phyloP scores from a whole-genome alignment of 176 grass and related monocot genomes.

The Phyllostachys edulis region DNA sequence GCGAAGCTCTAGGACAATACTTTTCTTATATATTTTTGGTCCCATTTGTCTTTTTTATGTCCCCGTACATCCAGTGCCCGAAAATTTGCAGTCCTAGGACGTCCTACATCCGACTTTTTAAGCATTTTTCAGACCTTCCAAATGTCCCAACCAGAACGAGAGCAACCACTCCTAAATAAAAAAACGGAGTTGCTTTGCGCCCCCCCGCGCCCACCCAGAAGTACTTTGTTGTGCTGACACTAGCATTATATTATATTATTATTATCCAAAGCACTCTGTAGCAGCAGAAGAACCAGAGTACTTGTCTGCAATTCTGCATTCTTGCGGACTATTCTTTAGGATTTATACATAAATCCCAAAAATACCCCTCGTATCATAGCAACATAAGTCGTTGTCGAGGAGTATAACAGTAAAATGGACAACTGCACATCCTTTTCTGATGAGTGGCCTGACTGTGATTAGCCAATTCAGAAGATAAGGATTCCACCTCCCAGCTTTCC shows the following conservation, averaged over 20 bases:
- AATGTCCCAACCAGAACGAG: background rate
- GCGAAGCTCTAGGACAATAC: no score
- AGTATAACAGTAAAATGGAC: constrained; percentile 21
- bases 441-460: constrained; percentile 12
- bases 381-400: background rate
- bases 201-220: no score
- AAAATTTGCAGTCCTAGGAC: background rate
- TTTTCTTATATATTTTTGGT: no score
- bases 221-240: constrained; percentile 13
- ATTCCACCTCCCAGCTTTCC: background rate
- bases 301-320: background rate
- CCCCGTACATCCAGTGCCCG: background rate
- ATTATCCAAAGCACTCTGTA: background rate
- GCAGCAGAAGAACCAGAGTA: background rate
- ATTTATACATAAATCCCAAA: background rate
- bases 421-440: background rate
- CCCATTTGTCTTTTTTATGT: no score
- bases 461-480: constrained; percentile 33
- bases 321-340: background rate
- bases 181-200: background rate
- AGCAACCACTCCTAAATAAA: background rate
- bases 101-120: no score
- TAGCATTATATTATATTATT: background rate
- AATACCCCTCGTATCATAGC: background rate
- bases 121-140: no score